phyloP scores from a whole-genome alignment of 768 basidiomycete species.

The Kwoniella pini region DNA sequence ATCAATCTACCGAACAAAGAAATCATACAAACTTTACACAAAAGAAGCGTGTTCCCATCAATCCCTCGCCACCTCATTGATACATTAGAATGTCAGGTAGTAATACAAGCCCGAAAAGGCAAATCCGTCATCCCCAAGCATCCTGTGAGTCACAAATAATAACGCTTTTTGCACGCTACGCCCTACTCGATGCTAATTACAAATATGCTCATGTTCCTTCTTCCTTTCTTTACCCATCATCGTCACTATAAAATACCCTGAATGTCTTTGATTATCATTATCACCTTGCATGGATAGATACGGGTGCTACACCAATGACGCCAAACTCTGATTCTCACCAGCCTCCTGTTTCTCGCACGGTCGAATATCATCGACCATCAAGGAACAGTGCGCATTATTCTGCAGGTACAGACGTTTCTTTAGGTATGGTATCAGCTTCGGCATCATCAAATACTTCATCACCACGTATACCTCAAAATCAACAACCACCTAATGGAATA shows the following conservation, averaged over 20 bases:
- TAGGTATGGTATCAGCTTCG: constrained; percentile 47
- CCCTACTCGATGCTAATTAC: background rate
- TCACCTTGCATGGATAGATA: constrained; percentile 29
- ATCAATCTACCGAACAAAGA: background rate
- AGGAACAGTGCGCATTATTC: constrained; percentile 50
- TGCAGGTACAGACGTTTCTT: constrained; percentile 52
- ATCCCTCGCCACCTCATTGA: background rate
- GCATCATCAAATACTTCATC: constrained; percentile 18
- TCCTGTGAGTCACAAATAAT: constrained; percentile 39
- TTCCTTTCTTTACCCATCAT: background rate
- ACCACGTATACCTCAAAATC: constrained; percentile 24
- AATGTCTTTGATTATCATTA: background rate
- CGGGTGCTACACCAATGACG: constrained; percentile 49
- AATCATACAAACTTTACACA: background rate
- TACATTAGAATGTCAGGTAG: constrained; percentile 15
- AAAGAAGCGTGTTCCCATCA: background rate
- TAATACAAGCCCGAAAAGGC: constrained; percentile 47
- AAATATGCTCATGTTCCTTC: constrained; percentile 1
- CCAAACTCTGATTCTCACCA: constrained; percentile 17
- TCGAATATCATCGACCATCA: constrained; percentile 54
- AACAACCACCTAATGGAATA: background rate
- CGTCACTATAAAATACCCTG: background rate
- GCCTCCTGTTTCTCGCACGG: constrained; percentile 39
- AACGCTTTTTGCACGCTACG: background rate
- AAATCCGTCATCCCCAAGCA: constrained; percentile 53